These are phyloP conservation scores for Nepenthes gracilis DNA, from an alignment of 148 eudicot genomes.

Conservation along the genomic window DNA sequence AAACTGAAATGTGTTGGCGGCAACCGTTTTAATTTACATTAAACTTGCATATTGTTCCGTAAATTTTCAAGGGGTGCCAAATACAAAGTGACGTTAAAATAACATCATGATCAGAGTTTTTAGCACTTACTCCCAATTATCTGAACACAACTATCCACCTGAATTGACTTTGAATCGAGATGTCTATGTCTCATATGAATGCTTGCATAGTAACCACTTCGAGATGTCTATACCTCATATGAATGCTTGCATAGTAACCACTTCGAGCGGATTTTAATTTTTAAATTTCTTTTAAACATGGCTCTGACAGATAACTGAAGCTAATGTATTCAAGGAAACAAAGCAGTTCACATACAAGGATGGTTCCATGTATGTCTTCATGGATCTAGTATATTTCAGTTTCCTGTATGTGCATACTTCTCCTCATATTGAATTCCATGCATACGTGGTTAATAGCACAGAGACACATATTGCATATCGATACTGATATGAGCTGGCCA, in stretches of 20 bases:
- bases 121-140: too few species aligned
- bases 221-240: not conserved
- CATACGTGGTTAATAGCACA: not conserved
- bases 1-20: too few species aligned
- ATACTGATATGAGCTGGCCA: not conserved
- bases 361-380: constrained; percentile 72
- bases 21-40: too few species aligned
- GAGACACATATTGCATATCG: constrained; percentile 1
- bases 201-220: not conserved
- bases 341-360: constrained; percentile 95
- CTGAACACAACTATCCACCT: not conserved
- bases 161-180: not conserved
- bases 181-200: not conserved
- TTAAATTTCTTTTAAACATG: constrained; percentile 1
- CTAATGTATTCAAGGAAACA: constrained; percentile 75
- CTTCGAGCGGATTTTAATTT: not conserved
- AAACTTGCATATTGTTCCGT: too few species aligned
- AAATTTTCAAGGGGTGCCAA: too few species aligned
- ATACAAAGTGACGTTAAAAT: too few species aligned
- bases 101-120: too few species aligned
- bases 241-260: not conserved
- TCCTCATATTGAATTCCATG: not conserved
- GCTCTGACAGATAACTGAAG: constrained; percentile 50
- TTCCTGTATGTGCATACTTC: not conserved
- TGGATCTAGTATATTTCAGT: constrained; percentile 62